Conservation (phyloP, 768 basidiomycete genomes). For the Dictyophora rubrovolvata region DNA sequence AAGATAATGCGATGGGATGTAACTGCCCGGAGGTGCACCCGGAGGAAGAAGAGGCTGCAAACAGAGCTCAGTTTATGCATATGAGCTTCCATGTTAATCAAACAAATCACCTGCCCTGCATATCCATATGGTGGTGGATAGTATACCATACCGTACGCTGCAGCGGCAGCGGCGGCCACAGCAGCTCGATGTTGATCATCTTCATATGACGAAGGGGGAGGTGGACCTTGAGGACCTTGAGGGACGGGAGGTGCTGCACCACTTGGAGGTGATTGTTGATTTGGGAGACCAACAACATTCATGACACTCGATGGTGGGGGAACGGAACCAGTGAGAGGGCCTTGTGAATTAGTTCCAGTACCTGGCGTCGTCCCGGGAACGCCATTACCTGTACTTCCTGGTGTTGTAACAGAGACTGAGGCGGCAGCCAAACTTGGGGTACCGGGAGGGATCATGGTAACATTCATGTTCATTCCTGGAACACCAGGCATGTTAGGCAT, state of each 20-base stretch:
- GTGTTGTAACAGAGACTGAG: not conserved
- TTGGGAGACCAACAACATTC: not conserved
- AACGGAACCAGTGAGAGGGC: not conserved
- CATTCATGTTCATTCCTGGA: constrained; percentile 4
- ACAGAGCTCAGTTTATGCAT: constrained; percentile 4
- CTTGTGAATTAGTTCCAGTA: not conserved
- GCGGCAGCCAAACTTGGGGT: not conserved
- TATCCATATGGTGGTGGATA: constrained; percentile 68
- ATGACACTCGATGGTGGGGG: not conserved
- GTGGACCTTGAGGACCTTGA: constrained; percentile 12
- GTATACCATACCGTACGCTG: constrained; percentile 50
- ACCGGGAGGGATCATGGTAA: not conserved
- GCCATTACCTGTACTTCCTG: not conserved
- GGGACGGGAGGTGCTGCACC: not conserved
- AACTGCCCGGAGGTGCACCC: constrained; percentile 65
- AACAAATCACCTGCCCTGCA: constrained; percentile 53
- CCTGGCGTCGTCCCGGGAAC: not conserved
- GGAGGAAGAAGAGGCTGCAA: constrained; percentile 30
- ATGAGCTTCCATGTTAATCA: constrained; percentile 3
- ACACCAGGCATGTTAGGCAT: constrained; percentile 3
- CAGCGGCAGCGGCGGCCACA: constrained; percentile 26
- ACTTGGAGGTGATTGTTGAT: not conserved
- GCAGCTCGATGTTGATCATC: constrained; percentile 55
- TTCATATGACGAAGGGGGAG: constrained; percentile 69
- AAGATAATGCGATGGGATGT: constrained; percentile 75